A percentile compares a stretch with the other conserved stretches of the same genome.
These are phyloP conservation scores for Sorghum bicolor DNA, from an alignment of 176 grass and related monocot species.

Conservation along the genomic window DNA sequence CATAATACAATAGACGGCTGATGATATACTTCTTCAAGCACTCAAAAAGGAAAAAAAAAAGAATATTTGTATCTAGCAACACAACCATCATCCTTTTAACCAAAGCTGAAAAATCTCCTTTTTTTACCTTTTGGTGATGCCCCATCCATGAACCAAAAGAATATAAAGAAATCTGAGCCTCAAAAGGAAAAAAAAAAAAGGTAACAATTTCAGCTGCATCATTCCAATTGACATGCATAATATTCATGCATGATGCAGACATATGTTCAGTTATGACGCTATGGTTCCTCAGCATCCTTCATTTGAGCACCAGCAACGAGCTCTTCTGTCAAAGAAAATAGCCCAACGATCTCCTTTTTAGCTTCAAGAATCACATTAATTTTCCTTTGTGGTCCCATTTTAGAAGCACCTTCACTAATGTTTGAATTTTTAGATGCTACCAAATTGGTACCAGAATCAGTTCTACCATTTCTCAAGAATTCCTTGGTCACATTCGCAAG, in stretches of 20 bases:
- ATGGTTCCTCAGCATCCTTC: slow-evolving; percentile 9
- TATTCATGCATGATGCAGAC: not conserved
- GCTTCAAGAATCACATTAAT: slow-evolving; percentile 38
- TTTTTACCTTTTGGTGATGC: not conserved
- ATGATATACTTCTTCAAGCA: not conserved
- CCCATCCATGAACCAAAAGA: not conserved
- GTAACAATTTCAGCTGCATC: not conserved
- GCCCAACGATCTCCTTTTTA: slow-evolving; percentile 42
- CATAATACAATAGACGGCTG: not conserved
- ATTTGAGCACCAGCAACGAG: slow-evolving; percentile 31
- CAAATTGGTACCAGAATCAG: slow-evolving; percentile 7
- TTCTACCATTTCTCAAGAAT: slow-evolving; percentile 35
- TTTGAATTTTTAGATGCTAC: slow-evolving; percentile 12
- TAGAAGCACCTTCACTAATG: not conserved
- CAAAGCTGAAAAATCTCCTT: not conserved
- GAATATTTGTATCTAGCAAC: not conserved
- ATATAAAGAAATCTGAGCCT: not conserved
- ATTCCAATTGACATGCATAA: not conserved
- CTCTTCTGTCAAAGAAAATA: slow-evolving; percentile 58
- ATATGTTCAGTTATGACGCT: slow-evolving; percentile 12
- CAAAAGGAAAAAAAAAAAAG: not conserved
- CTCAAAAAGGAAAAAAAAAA: not conserved
- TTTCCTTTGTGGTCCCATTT: not conserved
- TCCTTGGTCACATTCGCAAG: slow-evolving; percentile 32
- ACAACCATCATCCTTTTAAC: not conserved